These are phyloP conservation scores for Huntiella moniliformis DNA, from an alignment of 2,329 filamentous ascomycete genomes.

Conservation along the genomic window DNA sequence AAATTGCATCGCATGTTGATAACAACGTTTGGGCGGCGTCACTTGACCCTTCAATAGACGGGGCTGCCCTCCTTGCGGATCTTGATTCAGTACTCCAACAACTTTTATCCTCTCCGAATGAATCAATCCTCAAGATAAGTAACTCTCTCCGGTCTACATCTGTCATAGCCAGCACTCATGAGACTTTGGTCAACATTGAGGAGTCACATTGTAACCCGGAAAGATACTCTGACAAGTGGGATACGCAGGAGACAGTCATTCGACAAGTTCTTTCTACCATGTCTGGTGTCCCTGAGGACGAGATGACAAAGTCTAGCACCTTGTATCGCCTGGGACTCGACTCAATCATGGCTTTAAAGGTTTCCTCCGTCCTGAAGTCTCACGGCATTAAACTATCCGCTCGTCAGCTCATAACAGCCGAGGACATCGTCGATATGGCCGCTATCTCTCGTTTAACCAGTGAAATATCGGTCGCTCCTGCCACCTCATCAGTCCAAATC, in stretches of 20 bases:
- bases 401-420: constrained; percentile 48
- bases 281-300: constrained; percentile 36
- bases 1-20: constrained; percentile 47
- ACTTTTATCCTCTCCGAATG: not conserved
- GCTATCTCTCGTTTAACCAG: not conserved
- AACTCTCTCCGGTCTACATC: not conserved
- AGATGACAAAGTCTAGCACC: constrained; percentile 42
- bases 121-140: not conserved
- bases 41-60: constrained; percentile 39
- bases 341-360: constrained; percentile 81
- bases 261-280: constrained; percentile 33
- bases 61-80: constrained; percentile 31
- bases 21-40: constrained; percentile 53
- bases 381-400: constrained; percentile 44
- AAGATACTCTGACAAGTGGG: constrained; percentile 17
- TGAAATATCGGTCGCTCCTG: not conserved
- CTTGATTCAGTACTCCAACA: constrained; percentile 29
- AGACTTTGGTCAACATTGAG: not conserved
- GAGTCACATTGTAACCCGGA: not conserved
- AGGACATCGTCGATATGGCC: constrained; percentile 36
- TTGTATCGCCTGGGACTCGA: constrained; percentile 78
- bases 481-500: no score
- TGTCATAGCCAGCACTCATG: not conserved
- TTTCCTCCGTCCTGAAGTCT: constrained; percentile 50
- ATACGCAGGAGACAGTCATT: constrained; percentile 21